Percentiles rank a stretch among this genome's conserved stretches.
These are phyloP conservation scores for Phytophthora melonis DNA, from an alignment of 352 stramenopile species.

Conservation along the genomic window DNA sequence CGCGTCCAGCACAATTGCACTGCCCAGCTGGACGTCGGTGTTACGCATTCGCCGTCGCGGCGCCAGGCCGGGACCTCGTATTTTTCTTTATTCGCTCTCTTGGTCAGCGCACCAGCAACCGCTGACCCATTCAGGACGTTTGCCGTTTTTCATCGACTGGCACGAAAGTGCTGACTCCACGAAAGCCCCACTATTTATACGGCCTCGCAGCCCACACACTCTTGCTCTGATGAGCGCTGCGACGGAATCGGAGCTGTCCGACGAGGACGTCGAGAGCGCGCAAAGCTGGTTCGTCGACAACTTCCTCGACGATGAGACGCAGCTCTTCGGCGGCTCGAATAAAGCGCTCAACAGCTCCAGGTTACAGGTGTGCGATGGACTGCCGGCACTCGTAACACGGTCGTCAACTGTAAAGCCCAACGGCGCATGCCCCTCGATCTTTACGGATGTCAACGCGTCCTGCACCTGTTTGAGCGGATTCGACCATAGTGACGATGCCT, in stretches of 20 bases:
- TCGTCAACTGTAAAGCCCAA: constrained; percentile 38
- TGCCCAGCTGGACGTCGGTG: constrained; percentile 9
- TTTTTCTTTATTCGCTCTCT: constrained; percentile 25
- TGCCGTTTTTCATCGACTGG: constrained; percentile 5
- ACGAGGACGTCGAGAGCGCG: constrained; percentile 19
- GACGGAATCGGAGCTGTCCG: constrained; percentile 4
- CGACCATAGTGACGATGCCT: constrained; percentile 12
- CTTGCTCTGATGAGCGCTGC: constrained; percentile 13
- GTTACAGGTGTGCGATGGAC: constrained; percentile 33
- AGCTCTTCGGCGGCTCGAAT: constrained; percentile 35
- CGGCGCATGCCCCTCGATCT: constrained; percentile 33
- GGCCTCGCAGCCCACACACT: neutral
- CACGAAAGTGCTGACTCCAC: constrained; percentile 12
- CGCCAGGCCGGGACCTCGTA: constrained; percentile 1
- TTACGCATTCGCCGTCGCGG: neutral
- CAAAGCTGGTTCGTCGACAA: constrained; percentile 46
- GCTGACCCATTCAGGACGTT: constrained; percentile 13
- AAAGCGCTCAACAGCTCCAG: constrained; percentile 5
- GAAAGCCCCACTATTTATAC: constrained; percentile 30
- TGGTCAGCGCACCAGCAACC: constrained; percentile 9
- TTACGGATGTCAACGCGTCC: constrained; percentile 44
- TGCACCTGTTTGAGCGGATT: constrained; percentile 52
- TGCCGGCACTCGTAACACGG: constrained; percentile 40
- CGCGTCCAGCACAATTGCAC: constrained; percentile 13
- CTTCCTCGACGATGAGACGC: constrained; percentile 44